A percentile compares a stretch with the other conserved stretches of the same genome.
Evolutionary conservation across 352 stramenopile species (phyloP).

Genomic region (Phytopythium aichiense): DNA sequence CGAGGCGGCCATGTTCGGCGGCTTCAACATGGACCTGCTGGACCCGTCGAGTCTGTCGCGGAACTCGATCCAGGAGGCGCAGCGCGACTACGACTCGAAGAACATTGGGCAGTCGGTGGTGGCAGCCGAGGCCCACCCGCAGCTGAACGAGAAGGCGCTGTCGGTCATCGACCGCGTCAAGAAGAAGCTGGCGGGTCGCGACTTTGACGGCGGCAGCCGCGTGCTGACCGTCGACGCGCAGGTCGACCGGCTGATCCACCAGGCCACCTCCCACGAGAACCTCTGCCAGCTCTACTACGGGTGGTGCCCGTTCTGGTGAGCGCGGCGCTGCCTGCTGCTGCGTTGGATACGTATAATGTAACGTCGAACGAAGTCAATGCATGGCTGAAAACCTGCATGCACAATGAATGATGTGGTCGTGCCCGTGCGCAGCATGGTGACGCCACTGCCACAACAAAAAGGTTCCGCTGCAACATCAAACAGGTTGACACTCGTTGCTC

Average conservation of each 20-base stretch:
- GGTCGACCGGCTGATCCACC: constrained; percentile 97
- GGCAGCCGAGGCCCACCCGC: constrained; percentile 49
- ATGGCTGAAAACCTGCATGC: too few relatives aligned
- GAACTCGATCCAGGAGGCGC: constrained; percentile 61
- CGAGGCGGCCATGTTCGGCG: constrained; percentile 54
- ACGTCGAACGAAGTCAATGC: background rate
- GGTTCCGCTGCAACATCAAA: too few relatives aligned
- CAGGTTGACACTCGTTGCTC: too few relatives aligned
- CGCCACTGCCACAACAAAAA: too few relatives aligned
- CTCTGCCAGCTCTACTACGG: constrained; percentile 99
- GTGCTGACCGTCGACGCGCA: constrained; percentile 88
- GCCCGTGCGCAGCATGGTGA: too few relatives aligned
- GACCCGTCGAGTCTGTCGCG: constrained; percentile 45
- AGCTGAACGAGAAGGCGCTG: constrained; percentile 90
- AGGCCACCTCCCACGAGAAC: constrained; percentile 99
- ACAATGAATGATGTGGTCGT: too few relatives aligned
- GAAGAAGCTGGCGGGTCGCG: constrained; percentile 98
- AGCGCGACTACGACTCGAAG: constrained; percentile 51
- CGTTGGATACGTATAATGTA: background rate
- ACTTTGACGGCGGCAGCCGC: constrained; percentile 92
- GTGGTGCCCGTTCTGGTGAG: constrained; percentile 93
- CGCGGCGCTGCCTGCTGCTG: background rate
- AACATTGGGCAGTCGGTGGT: constrained; percentile 54
- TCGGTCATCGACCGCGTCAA: constrained; percentile 98
- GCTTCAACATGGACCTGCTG: constrained; percentile 57